Evolutionary conservation across 2,329 filamentous ascomycete species (phyloP).

Genomic region (Pseudocercospora macadamiae): DNA sequence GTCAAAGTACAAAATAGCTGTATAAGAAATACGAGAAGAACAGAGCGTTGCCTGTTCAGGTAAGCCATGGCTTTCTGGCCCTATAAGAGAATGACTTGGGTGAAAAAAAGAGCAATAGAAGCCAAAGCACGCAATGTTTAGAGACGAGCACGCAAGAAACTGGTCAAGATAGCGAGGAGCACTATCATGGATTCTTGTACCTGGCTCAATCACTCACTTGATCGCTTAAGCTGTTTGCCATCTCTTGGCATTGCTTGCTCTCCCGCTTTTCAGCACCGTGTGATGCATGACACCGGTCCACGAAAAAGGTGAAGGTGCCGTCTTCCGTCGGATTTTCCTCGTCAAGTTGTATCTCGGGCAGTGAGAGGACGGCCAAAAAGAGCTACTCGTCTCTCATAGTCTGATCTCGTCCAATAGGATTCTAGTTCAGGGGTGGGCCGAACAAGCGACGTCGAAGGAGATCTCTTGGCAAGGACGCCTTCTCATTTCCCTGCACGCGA

Average conservation of each 20-base stretch:
- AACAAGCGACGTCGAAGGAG: background rate
- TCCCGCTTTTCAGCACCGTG: background rate
- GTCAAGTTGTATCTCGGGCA: background rate
- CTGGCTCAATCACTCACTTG: background rate
- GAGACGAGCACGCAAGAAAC: background rate
- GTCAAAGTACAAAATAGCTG: background rate
- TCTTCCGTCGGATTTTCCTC: background rate
- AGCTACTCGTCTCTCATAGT: background rate
- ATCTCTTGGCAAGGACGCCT: background rate
- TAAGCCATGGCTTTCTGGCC: background rate
- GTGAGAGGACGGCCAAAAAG: conserved; percentile 1
- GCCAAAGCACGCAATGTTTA: background rate
- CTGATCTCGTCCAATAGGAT: background rate
- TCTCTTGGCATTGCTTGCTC: background rate
- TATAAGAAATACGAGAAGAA: background rate
- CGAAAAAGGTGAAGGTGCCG: background rate
- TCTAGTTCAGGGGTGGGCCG: background rate
- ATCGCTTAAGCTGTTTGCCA: background rate
- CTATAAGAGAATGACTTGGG: background rate
- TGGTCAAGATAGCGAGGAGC: background rate
- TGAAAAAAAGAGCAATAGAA: background rate
- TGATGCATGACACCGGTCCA: background rate
- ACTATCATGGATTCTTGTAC: background rate
- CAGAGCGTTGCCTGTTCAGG: background rate
- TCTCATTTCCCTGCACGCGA: background rate